These are phyloP conservation scores for Talaromyces rugulosus DNA, from an alignment of 2,329 filamentous ascomycete species.

Conservation along the genomic window DNA sequence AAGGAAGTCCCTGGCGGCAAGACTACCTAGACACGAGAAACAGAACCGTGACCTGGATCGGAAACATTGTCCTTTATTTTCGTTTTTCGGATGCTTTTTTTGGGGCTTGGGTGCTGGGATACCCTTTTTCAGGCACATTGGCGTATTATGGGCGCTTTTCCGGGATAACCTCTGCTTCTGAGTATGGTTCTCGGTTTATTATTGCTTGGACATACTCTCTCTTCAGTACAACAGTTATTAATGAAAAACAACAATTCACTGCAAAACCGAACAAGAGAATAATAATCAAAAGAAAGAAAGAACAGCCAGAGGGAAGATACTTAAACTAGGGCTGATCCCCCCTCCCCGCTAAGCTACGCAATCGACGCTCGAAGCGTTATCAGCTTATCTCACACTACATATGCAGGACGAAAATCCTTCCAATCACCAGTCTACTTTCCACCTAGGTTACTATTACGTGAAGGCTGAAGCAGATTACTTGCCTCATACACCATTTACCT, in stretches of 20 bases:
- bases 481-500: too few species aligned
- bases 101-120: not conserved
- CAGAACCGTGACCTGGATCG: not conserved
- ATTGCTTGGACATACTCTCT: not conserved
- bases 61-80: not conserved
- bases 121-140: not conserved
- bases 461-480: too few species aligned
- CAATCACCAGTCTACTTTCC: too few species aligned
- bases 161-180: not conserved
- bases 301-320: not conserved
- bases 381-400: not conserved
- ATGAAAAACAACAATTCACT: not conserved
- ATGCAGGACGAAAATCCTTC: too few species aligned
- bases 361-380: not conserved
- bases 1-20: conserved; percentile 19
- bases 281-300: not conserved
- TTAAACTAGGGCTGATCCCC: not conserved
- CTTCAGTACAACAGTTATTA: not conserved
- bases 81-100: not conserved
- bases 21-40: not conserved
- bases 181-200: not conserved
- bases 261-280: not conserved
- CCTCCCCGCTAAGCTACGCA: not conserved
- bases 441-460: too few species aligned
- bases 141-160: not conserved